Conservation (phyloP, 495 filamentous ascomycete genomes). For the Penicillium waksmanii region DNA sequence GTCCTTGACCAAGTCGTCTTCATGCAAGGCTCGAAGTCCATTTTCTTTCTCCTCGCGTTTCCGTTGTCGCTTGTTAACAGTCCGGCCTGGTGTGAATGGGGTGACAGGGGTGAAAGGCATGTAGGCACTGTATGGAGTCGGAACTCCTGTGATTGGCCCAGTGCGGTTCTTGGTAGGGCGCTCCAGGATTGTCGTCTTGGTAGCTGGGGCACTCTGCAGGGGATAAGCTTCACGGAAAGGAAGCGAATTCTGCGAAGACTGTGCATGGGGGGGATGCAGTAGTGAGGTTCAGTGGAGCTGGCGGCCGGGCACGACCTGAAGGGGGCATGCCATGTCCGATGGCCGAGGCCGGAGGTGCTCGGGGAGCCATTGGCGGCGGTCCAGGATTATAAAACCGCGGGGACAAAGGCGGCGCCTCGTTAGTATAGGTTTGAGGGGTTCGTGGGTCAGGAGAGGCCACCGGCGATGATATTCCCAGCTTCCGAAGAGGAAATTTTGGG, state of each 20-base stretch:
- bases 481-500: slow-evolving; percentile 56
- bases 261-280: slow-evolving; percentile 24
- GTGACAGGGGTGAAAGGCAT: slow-evolving; percentile 89
- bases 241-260: slow-evolving; percentile 36
- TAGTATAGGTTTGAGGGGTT: slow-evolving; percentile 46
- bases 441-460: slow-evolving; percentile 53
- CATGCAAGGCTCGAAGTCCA: slow-evolving; percentile 44
- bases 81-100: slow-evolving; percentile 77
- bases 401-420: slow-evolving; percentile 57
- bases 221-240: slow-evolving; percentile 62
- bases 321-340: slow-evolving; percentile 24
- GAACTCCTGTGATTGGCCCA: slow-evolving; percentile 73
- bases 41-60: slow-evolving; percentile 54
- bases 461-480: slow-evolving; percentile 61
- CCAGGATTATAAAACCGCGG: slow-evolving; percentile 62
- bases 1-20: slow-evolving; percentile 54
- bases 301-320: slow-evolving; percentile 29
- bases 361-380: slow-evolving; percentile 52
- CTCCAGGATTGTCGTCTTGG: slow-evolving; percentile 81
- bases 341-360: slow-evolving; percentile 17
- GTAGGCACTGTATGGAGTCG: slow-evolving; percentile 86
- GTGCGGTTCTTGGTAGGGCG: slow-evolving; percentile 57
- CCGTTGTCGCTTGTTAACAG: slow-evolving; percentile 75
- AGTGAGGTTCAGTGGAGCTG: slow-evolving; percentile 43
- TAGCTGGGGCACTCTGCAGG: slow-evolving; percentile 60